These are phyloP conservation scores for Serendipita sp. DNA, from an alignment of 768 basidiomycete species.

Conservation along the genomic window DNA sequence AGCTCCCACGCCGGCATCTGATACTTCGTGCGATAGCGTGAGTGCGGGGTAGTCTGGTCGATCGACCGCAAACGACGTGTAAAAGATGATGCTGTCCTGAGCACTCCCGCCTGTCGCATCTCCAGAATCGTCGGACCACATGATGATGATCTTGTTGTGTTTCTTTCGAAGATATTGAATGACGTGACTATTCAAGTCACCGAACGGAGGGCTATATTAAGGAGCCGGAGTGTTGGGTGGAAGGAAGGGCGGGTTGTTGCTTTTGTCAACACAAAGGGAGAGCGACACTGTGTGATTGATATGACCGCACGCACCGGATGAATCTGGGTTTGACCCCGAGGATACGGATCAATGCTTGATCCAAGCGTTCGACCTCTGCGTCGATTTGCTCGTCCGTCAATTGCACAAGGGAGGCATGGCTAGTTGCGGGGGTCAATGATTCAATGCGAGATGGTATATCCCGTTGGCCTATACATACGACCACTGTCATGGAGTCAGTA, in stretches of 20 bases:
- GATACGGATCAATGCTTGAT: neutral
- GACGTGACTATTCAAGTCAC: neutral
- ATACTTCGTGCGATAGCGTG: neutral
- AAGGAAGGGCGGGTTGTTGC: no score
- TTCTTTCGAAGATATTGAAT: neutral
- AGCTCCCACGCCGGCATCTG: neutral
- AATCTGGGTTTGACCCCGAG: neutral
- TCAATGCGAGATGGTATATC: neutral
- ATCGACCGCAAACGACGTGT: neutral
- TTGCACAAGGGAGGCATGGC: neutral
- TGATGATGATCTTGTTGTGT: neutral
- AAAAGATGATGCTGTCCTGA: neutral
- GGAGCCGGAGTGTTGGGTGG: neutral
- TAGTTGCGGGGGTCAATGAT: no score
- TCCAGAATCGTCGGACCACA: constrained; percentile 1
- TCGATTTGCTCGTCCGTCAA: neutral
- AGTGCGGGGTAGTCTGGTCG: neutral
- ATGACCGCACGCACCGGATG: constrained; percentile 5
- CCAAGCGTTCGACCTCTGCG: neutral
- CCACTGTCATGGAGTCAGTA: neutral
- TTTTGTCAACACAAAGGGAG: no score
- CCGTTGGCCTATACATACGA: neutral
- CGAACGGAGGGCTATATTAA: neutral
- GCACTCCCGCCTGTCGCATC: neutral
- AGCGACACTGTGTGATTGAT: no score